Evolutionary conservation across 1,139 yeast species (phyloP), one percentile per base, ranked within the genome.

Genomic region (Debaryomyces sp.): DNA sequence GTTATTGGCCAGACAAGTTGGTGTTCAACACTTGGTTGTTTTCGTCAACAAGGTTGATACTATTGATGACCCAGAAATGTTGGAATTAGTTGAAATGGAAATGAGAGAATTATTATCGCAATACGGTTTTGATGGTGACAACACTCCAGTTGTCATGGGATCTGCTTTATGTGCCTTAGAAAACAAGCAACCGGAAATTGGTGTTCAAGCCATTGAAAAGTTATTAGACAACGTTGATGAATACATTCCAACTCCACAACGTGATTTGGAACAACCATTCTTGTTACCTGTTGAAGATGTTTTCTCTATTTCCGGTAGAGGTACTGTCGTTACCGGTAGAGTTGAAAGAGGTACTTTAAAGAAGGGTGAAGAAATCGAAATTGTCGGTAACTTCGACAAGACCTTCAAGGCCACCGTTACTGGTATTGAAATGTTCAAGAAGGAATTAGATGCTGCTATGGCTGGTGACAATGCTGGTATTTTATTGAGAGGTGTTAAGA

Each of bases 381-480:
- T 94, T 70, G 97, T 94, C 58, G 99, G 99, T 67, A 83, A 78
- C 81, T 87, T 88, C 74, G 85, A 85, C 62, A 83, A 85, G 70
- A 94, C 96, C 60, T 73, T 87, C 75, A 92, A 91, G 85, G 86
- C 97, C 61, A 90, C 89, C 58, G 97, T 92, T 57, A 94, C 99
- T 54, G 98, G 98, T 77, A 89, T 94, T 66, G 99, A 94, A 81
- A 92, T 91, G 97, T 94, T 92, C 85, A 92, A 91, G 84, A 94
- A 94, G 83, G 98, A 94, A 73, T 85, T 94, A 66, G 98, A 91
- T 77, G 82, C 85, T 64, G 98, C 98, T 60, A 88, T 87, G 85
- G 98, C 97, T 65, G 99, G 99, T 81, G 99, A 94, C 80, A 94
- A 95, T 75, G 96, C 97, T 71, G 99, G 99, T 77, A 85, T 94